A percentile compares a stretch with the other conserved stretches of the same genome.
These are phyloP conservation scores for Williopsis jadinii DNA, from an alignment of 1,139 yeast species.

Conservation along the genomic window DNA sequence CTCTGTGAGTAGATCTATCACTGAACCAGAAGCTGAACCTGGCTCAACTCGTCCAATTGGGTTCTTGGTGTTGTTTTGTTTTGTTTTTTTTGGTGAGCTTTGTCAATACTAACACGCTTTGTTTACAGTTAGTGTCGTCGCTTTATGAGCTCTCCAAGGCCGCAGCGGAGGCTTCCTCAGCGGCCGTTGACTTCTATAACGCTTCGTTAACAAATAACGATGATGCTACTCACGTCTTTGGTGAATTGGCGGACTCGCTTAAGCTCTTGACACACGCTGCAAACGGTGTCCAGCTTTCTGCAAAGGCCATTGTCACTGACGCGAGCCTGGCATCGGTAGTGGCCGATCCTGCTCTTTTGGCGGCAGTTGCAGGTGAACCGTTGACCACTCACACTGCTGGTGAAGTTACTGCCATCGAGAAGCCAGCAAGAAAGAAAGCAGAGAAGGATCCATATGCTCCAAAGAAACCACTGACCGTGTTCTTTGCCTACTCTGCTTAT, in stretches of 20 bases:
- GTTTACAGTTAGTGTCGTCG: slow-evolving; percentile 54
- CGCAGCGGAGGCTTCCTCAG: slow-evolving; percentile 73
- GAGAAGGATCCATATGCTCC: slow-evolving; percentile 54
- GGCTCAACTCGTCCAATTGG: too few relatives aligned
- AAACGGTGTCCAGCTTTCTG: slow-evolving; percentile 11
- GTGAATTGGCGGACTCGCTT: slow-evolving; percentile 30
- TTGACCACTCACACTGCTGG: too few relatives aligned
- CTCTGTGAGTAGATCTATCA: slow-evolving; percentile 24
- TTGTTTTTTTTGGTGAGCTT: too few relatives aligned
- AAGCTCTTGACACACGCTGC: slow-evolving; percentile 24
- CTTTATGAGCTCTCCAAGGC: slow-evolving; percentile 75
- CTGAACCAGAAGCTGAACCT: too few relatives aligned
- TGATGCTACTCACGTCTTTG: slow-evolving; percentile 30
- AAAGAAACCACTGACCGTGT: slow-evolving; percentile 62
- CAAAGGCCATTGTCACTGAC: slow-evolving; percentile 15
- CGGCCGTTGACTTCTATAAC: slow-evolving; percentile 69
- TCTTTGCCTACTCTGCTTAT: slow-evolving; percentile 68
- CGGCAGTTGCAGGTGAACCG: slow-evolving; percentile 6
- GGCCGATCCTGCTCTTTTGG: slow-evolving; percentile 4
- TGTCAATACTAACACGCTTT: too few relatives aligned
- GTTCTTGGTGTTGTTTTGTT: too few relatives aligned
- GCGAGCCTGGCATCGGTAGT: slow-evolving; percentile 3
- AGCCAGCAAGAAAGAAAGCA: slow-evolving; percentile 39
- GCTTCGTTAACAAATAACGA: slow-evolving; percentile 33
- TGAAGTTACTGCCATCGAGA: neutral